Conservation (phyloP, 2,329 filamentous ascomycete species). For the Arthrobotrys conoides region DNA sequence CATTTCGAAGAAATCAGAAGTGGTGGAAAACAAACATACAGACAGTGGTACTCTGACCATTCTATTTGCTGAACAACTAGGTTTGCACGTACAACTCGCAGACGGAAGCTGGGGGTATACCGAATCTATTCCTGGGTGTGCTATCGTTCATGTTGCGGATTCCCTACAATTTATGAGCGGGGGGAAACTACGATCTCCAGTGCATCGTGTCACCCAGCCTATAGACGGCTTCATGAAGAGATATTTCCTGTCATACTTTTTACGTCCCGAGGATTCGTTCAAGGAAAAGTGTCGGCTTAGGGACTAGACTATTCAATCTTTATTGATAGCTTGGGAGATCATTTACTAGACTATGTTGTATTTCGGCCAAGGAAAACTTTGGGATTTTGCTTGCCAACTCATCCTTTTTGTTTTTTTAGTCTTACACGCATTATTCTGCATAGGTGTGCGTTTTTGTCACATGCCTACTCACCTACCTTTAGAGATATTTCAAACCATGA, state of each 20-base stretch:
- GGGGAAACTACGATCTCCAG: conserved; percentile 33
- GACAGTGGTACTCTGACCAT: conserved; percentile 48
- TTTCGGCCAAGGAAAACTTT: background rate
- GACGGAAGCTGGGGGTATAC: conserved; percentile 44
- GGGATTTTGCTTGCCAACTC: background rate
- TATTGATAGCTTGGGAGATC: conserved; percentile 64
- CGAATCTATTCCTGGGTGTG: conserved; percentile 27
- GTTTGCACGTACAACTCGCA: conserved; percentile 39
- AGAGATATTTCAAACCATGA: background rate
- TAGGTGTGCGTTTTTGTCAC: background rate
- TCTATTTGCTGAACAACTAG: conserved; percentile 48
- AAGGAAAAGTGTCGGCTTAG: conserved; percentile 8
- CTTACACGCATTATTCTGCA: no score
- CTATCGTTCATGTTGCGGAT: conserved; percentile 53
- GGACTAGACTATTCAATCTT: conserved; percentile 64
- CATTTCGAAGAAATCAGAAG: conserved; percentile 13
- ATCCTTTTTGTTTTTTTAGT: background rate
- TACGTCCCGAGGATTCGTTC: conserved; percentile 29
- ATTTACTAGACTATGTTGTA: background rate
- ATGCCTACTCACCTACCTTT: background rate
- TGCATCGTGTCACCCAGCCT: conserved; percentile 54
- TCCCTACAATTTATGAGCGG: conserved; percentile 34
- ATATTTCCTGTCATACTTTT: conserved; percentile 48
- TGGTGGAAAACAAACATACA: conserved; percentile 53
- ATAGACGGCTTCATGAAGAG: conserved; percentile 46